Evolutionary conservation across 2,329 filamentous ascomycete genomes (phyloP), one percentile per base, ranked within the genome.

Genomic region (Diaporthe sp.): DNA sequence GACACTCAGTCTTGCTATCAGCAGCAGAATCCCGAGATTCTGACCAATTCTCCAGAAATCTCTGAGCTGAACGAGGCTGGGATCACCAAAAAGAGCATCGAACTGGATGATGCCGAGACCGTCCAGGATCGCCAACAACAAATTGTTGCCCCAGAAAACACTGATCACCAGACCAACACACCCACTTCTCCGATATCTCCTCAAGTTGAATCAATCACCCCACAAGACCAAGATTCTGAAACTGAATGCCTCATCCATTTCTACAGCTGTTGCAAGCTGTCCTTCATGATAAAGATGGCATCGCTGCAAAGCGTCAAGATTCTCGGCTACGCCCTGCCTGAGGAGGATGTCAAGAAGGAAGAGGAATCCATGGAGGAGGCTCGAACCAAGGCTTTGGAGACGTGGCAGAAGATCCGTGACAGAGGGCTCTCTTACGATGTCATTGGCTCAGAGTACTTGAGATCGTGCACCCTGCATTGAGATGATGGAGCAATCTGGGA

Each of bases 191-290:
- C 22, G 13, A 15, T 22, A 30, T 54, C 52, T 19, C 52, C 52
- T 25, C 40, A 5, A 38, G 22, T 4, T 3, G 35, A 22, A 25
- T 8, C 4, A 1, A 28, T 38, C 17, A 19, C 12, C 5, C 28
- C 22, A 10, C 10, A 28, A 15, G 35, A 28, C 35, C 57, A 25
- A 6, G 28, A 15, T 10, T 17, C n/a, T 35, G 57, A 60, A 1
- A 60, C 6, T 10, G n/a, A 7, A 17, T n/a, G 35, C 5, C 57
- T 60, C 33, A 1, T 60, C 35, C 57, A 60, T 60, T n/a, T 25
- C 57, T 60, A 60, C 57, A 40, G 30, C 57, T 40, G 57, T 60
- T 40, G 10, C 57, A 60, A 60, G 57, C 57, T 60, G 33, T 60
- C 22, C 1, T 60, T 60, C n/a, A n/a, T 60, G 8, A 19, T 60